Evolutionary conservation across 2,329 filamentous ascomycete species (phyloP).

Genomic region (Aspergillus melleus): DNA sequence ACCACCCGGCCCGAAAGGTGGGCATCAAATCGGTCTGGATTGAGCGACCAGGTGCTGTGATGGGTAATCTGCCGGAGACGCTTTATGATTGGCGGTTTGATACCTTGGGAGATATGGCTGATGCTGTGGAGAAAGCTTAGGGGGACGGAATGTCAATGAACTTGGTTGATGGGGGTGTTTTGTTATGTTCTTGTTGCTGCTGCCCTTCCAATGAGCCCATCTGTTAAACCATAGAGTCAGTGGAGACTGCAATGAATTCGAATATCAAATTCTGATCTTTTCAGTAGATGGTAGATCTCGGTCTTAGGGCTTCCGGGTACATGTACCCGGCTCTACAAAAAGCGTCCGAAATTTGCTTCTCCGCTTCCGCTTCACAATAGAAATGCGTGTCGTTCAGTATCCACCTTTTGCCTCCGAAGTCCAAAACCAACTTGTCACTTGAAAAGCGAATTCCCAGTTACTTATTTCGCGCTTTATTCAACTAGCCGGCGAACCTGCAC

Average conservation of each 20-base stretch:
- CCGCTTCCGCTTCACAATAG: neutral
- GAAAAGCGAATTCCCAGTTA: too few relatives aligned
- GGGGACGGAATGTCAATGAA: neutral
- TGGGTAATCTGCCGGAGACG: constrained; percentile 40
- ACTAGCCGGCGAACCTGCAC: neutral
- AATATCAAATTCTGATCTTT: too few relatives aligned
- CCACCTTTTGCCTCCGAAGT: neutral
- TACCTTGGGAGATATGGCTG: constrained; percentile 61
- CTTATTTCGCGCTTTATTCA: neutral
- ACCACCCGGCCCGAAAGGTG: constrained; percentile 62
- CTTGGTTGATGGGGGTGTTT: neutral
- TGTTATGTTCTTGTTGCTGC: neutral
- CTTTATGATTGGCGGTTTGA: constrained; percentile 59
- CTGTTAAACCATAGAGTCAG: neutral
- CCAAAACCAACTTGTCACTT: neutral
- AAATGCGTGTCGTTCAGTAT: neutral
- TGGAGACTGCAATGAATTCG: neutral
- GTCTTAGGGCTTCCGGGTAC: constrained; percentile 2
- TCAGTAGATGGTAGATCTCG: neutral
- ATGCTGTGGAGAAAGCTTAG: constrained; percentile 35
- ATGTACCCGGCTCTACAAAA: constrained; percentile 2
- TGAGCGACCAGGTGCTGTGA: constrained; percentile 44
- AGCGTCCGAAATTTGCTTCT: neutral
- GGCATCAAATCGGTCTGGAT: constrained; percentile 69
- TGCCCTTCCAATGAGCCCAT: neutral